Evolutionary conservation across 495 filamentous ascomycete species (phyloP), one percentile per base, ranked within the genome.

Genomic region (Penicillium parvum): DNA sequence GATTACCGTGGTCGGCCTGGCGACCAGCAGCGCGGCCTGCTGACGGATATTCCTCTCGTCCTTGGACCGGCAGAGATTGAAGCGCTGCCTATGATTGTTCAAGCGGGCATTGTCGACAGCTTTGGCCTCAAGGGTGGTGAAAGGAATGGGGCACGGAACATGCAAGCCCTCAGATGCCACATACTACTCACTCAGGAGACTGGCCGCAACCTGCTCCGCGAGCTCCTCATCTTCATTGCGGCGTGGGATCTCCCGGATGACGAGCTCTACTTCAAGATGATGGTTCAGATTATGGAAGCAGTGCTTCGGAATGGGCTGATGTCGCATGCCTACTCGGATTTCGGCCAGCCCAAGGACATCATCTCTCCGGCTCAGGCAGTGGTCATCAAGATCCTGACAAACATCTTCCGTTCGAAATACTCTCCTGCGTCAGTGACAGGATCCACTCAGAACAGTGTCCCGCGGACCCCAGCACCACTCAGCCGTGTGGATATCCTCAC

Each of bases 201-300:
- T 43, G 90, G 90, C 11, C 80, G 86, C 29, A 95, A 92, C 51
- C 72, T 96, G 4, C 75, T 96, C 5, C 76, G 90, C 32, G 90
- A 96, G 53, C 79, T 96, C 37, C 72, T 96, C 16, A 94, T 96
- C 41, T 96, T 96, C 63, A 90, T 96, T 42, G 90, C 90, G 10
- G 89, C 92, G 10, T 96, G 90, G 90, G 90, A 96, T 57, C 82
- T 95, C 44, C 83, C 82, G 10, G 90, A 96, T 52, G 84, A 90
- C 29, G 86, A 91, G 49, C 74, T 92, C 9, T 95, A 95, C 53
- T 95, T 94, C 71, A 89, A 91, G 64, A 83, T 95, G 63, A 96
- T 92, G 68, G 85, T 89, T 8, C 88, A 94, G 62, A 95, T 96
- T 44, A 88, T 96, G 69, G 87, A 95, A 54, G 86, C 89, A 0